A percentile compares a stretch with the other conserved stretches of the same genome.
phyloP scores from a whole-genome alignment of 176 grass and related monocot genomes.

The Bothriochloa decipiens region DNA sequence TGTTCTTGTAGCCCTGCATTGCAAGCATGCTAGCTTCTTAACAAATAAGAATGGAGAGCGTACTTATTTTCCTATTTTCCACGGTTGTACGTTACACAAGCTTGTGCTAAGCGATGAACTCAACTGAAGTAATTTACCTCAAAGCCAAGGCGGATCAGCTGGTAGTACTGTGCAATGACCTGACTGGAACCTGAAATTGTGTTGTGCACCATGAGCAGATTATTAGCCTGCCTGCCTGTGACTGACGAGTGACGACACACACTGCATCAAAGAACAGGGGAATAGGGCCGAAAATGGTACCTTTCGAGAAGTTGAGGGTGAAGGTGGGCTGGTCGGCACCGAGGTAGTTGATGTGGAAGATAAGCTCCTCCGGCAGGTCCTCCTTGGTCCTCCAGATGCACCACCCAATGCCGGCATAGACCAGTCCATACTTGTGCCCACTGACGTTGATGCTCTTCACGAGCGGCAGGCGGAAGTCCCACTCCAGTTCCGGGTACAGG shows the following conservation, averaged over 20 bases:
- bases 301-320: slow-evolving; percentile 98
- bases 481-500: slow-evolving; percentile 82
- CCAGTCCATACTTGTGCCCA: slow-evolving; percentile 89
- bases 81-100: background rate
- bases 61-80: no score
- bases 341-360: slow-evolving; percentile 99
- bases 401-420: slow-evolving; percentile 90
- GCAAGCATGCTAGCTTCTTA: background rate
- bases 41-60: no score
- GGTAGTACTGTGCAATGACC: slow-evolving; percentile 91
- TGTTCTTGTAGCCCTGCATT: slow-evolving; percentile 80
- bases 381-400: slow-evolving; percentile 85
- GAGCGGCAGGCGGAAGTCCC: slow-evolving; percentile 92
- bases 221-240: background rate
- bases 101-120: background rate
- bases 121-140: slow-evolving; percentile 45
- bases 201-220: background rate
- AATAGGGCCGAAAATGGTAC: background rate
- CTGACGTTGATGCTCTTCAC: slow-evolving; percentile 96
- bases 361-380: slow-evolving; percentile 89
- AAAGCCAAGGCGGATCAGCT: slow-evolving; percentile 83
- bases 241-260: no score
- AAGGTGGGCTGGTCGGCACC: slow-evolving; percentile 96
- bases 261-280: background rate
- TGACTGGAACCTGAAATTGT: slow-evolving; percentile 77